Evolutionary conservation across 352 stramenopile genomes (phyloP).

Genomic region (Pythium plurisporium): DNA sequence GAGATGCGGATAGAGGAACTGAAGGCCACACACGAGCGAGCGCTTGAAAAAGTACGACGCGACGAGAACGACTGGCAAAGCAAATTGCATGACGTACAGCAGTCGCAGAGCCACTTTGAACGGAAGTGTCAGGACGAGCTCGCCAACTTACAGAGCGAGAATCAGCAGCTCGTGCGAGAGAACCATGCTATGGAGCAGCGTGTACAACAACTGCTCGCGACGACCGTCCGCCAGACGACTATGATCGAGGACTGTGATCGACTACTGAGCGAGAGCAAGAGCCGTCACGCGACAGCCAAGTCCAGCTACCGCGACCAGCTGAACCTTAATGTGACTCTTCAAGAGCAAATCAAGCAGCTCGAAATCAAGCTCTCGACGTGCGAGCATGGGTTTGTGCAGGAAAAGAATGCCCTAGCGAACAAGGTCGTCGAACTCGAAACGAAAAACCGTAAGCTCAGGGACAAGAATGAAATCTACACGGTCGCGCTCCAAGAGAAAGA

Average conservation of each 20-base stretch:
- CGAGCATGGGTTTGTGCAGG: conserved; percentile 17
- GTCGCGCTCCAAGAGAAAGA: conserved; percentile 46
- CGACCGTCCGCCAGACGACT: conserved; percentile 58
- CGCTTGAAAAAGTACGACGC: conserved; percentile 20
- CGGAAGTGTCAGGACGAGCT: conserved; percentile 31
- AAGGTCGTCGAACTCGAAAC: conserved; percentile 29
- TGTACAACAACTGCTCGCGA: conserved; percentile 48
- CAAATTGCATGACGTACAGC: conserved; percentile 22
- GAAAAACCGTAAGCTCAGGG: conserved; percentile 37
- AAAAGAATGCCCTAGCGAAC: conserved; percentile 27
- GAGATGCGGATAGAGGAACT: conserved; percentile 34
- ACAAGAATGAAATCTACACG: conserved; percentile 32
- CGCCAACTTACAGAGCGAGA: conserved; percentile 24
- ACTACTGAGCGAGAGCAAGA: conserved; percentile 39
- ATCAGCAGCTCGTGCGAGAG: conserved; percentile 23
- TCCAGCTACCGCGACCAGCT: conserved; percentile 44
- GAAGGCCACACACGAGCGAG: conserved; percentile 25
- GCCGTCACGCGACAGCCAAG: conserved; percentile 29
- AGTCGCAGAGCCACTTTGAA: conserved; percentile 16
- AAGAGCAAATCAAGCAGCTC: conserved; percentile 30
- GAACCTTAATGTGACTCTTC: conserved; percentile 27
- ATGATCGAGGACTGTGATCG: conserved; percentile 76
- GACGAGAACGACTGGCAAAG: conserved; percentile 32
- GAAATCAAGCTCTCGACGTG: conserved; percentile 30
- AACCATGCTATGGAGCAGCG: conserved; percentile 35